Conservation (phyloP, 1,284 basidiomycete genomes). For the Chondrostereum purpureum region DNA sequence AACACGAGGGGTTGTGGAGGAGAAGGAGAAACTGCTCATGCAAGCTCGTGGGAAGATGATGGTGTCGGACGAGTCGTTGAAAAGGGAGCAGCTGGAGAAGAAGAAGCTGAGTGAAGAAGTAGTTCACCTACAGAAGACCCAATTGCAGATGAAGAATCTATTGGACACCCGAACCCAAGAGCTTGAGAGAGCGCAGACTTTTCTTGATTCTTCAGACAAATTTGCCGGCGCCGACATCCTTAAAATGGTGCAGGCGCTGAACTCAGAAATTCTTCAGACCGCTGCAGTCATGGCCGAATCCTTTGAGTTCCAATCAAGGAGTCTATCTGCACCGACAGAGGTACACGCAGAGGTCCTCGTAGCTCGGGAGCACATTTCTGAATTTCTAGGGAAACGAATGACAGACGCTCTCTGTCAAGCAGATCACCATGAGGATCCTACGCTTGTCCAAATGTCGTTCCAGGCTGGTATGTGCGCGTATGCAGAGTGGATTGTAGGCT, state of each 20-base stretch:
- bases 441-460: slow-evolving; percentile 45
- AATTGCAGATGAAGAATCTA: neutral
- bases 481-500: slow-evolving; percentile 36
- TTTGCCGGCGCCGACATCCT: slow-evolving; percentile 38
- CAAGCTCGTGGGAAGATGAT: neutral
- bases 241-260: slow-evolving; percentile 31
- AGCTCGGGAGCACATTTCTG: slow-evolving; percentile 23
- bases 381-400: slow-evolving; percentile 32
- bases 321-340: slow-evolving; percentile 13
- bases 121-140: neutral
- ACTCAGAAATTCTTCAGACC: slow-evolving; percentile 39
- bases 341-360: slow-evolving; percentile 24
- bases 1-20: neutral
- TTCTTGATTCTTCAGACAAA: slow-evolving; percentile 35
- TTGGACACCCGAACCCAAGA: slow-evolving; percentile 2
- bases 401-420: slow-evolving; percentile 26
- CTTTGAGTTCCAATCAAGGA: neutral
- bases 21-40: neutral
- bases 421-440: slow-evolving; percentile 33
- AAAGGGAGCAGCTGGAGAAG: neutral
- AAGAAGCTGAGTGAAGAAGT: neutral
- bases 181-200: slow-evolving; percentile 24
- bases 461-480: slow-evolving; percentile 39
- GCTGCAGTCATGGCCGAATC: slow-evolving; percentile 33
- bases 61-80: neutral